Base-by-base conservation (phyloP, 306 rosid species). In the Sicyos baderoa region DNA sequence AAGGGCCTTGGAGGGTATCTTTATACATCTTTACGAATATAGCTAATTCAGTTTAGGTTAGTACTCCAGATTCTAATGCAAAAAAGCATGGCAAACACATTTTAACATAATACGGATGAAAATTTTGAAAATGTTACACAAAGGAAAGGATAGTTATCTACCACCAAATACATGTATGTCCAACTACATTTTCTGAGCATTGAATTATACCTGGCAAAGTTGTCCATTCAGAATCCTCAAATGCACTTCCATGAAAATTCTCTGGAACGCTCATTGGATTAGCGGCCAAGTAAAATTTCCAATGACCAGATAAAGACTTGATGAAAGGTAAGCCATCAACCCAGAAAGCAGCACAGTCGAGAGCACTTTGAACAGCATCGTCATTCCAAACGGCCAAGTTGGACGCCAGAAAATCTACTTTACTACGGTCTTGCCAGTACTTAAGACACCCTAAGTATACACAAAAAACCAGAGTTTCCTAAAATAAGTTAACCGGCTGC, bases 331-430 rank as follows among this genome's bases (percentile, higher is more conserved):
- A 85, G 67, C 71, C 88, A 74, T 82, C 85, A 72, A 82, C 95
- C 99, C 94, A 93, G 77, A 82, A 81, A 65, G 94, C 80, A 58
- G 96, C 91, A 70, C 86, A 62, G 9, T 90, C 91, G 73, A 93
- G 91, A 79, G 96, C 91, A 77, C 82, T 87, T 45, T 69, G 58
- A 76, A 88, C 82, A 58, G 94, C 91, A 81, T 88, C 94, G 58
- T 88, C 97, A 70, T 86, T 82, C 96, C 97, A 93, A 72, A 86
- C 87, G 74, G 96, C 94, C 71, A 88, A 89, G 19, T 85, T 66
- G 25, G 96, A 84, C 11, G 76, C 91, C 83, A 81, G 71, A 80
- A 55, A 78, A 75, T 80, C 88, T 68, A 90, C 99, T 76, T 93
- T 88, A 81, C 72, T 84, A 60, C 96, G 91, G 27, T 86, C 79